Conservation (phyloP, 306 rosid species). For the Ochetophila trinervis region DNA sequence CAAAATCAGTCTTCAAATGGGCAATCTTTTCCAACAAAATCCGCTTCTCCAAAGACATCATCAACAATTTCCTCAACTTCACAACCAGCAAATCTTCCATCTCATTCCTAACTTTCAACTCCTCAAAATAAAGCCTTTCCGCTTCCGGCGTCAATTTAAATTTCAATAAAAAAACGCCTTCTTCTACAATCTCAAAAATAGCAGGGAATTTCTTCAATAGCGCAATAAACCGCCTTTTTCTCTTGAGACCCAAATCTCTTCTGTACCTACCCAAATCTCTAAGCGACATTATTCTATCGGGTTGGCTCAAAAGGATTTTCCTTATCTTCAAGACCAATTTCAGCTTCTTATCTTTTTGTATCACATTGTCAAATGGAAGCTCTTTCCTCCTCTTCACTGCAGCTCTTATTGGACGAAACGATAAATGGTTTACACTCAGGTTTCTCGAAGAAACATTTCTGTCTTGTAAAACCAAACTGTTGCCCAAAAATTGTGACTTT, state of each 20-base stretch:
- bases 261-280: slow-evolving; percentile 61
- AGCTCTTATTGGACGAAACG: slow-evolving; percentile 49
- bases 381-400: slow-evolving; percentile 88
- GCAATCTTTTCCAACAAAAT: slow-evolving; percentile 78
- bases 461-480: slow-evolving; percentile 34
- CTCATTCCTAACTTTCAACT: slow-evolving; percentile 65
- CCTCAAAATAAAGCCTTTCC: slow-evolving; percentile 75
- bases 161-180: slow-evolving; percentile 65
- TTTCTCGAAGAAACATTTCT: slow-evolving; percentile 18
- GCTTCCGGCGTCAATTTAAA: slow-evolving; percentile 71
- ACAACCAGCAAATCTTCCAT: slow-evolving; percentile 74
- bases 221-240: slow-evolving; percentile 58
- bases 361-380: slow-evolving; percentile 70
- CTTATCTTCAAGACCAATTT: slow-evolving; percentile 69
- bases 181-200: slow-evolving; percentile 65
- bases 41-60: slow-evolving; percentile 77
- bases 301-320: slow-evolving; percentile 62
- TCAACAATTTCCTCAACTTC: slow-evolving; percentile 75
- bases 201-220: slow-evolving; percentile 76
- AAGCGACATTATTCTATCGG: slow-evolving; percentile 72
- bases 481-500: slow-evolving; percentile 55
- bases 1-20: slow-evolving; percentile 67
- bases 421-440: slow-evolving; percentile 22
- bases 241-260: slow-evolving; percentile 67
- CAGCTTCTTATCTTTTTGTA: slow-evolving; percentile 81